phyloP scores from a whole-genome alignment of 2,329 filamentous ascomycete species.

The Phaeosphaeria sp. region DNA sequence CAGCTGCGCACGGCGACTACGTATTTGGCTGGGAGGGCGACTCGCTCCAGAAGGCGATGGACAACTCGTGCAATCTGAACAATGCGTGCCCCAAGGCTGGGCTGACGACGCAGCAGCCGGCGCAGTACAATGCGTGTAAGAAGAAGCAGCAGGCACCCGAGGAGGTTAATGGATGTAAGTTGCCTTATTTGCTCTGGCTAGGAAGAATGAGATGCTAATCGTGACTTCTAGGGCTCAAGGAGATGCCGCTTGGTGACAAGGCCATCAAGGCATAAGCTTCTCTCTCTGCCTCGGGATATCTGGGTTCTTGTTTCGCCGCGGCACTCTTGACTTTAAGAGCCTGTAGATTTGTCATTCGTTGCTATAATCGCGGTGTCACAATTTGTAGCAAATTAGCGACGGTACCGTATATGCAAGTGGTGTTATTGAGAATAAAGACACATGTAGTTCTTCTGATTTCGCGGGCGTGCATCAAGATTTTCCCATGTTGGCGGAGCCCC shows the following conservation, averaged over 20 bases:
- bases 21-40: conserved; percentile 55
- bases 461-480: background rate
- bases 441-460: background rate
- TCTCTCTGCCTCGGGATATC: too few species aligned
- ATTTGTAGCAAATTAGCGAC: background rate
- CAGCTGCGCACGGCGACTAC: conserved; percentile 48
- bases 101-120: conserved; percentile 34
- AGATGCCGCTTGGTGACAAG: conserved; percentile 32
- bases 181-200: background rate
- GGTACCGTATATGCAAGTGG: background rate
- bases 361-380: background rate
- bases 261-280: conserved; percentile 31
- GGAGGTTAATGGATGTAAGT: conserved; percentile 42
- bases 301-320: too few species aligned
- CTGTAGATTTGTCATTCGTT: background rate
- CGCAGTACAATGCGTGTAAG: conserved; percentile 39
- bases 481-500: background rate
- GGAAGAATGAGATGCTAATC: conserved; percentile 10
- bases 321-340: background rate
- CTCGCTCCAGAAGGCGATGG: conserved; percentile 51
- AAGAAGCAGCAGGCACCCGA: conserved; percentile 43
- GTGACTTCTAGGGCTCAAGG: conserved; percentile 33
- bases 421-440: background rate
- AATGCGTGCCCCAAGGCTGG: conserved; percentile 39
- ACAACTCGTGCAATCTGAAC: conserved; percentile 49